phyloP scores from a whole-genome alignment of 805 yeast species.

The Teunomyces tritomae region DNA sequence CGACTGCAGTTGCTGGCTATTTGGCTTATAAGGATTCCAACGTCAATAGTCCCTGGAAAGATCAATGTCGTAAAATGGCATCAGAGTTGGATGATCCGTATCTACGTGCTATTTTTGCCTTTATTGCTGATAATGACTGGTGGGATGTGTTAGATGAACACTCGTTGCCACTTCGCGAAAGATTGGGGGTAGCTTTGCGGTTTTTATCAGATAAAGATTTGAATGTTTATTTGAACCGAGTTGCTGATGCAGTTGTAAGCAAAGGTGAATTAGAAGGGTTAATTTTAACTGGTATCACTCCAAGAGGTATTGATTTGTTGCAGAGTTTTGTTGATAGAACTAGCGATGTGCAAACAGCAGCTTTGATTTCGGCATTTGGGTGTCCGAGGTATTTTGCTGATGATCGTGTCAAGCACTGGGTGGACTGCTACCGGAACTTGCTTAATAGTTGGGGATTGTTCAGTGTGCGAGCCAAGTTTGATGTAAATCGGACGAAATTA shows the following conservation, averaged over 20 bases:
- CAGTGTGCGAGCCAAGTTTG: slow-evolving; percentile 77
- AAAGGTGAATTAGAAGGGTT: slow-evolving; percentile 91
- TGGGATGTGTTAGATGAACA: slow-evolving; percentile 91
- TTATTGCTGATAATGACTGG: slow-evolving; percentile 93
- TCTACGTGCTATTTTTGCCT: slow-evolving; percentile 87
- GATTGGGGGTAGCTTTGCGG: slow-evolving; percentile 86
- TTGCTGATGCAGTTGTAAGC: slow-evolving; percentile 67
- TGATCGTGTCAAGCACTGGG: slow-evolving; percentile 74
- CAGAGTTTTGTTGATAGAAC: slow-evolving; percentile 88
- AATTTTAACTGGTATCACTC: slow-evolving; percentile 88
- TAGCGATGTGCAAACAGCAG: slow-evolving; percentile 89
- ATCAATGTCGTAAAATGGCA: slow-evolving; percentile 84
- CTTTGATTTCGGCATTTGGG: slow-evolving; percentile 75
- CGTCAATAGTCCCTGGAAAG: slow-evolving; percentile 82
- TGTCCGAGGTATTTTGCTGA: slow-evolving; percentile 82
- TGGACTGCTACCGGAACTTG: slow-evolving; percentile 61
- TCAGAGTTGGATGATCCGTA: slow-evolving; percentile 89
- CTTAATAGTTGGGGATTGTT: slow-evolving; percentile 81
- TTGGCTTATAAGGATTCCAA: slow-evolving; percentile 58
- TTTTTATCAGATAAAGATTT: slow-evolving; percentile 80
- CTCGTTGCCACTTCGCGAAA: slow-evolving; percentile 81
- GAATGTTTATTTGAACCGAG: slow-evolving; percentile 63
- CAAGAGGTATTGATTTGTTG: slow-evolving; percentile 72
- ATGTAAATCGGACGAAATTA: slow-evolving; percentile 68
- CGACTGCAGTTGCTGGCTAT: slow-evolving; percentile 93